A percentile compares a stretch with the other conserved stretches of the same genome.
Conservation (phyloP, 1,284 basidiomycete genomes). For the Takashimella koratensis region DNA sequence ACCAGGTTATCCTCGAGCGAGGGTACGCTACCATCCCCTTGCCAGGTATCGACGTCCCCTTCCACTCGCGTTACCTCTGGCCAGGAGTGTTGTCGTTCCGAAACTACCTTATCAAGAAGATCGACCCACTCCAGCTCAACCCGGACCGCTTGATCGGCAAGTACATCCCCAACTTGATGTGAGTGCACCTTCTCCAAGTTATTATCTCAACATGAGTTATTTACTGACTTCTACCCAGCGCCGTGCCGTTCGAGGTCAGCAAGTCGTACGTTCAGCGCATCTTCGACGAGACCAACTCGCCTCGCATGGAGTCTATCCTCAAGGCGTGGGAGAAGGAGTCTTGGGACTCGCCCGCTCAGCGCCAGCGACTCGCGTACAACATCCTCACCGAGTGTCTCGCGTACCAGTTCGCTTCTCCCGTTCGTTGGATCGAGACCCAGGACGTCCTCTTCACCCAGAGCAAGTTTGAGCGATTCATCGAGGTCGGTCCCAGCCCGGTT, state of each 20-base stretch:
- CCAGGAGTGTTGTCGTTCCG: constrained; percentile 80
- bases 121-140: constrained; percentile 83
- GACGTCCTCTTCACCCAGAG: constrained; percentile 88
- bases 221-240: constrained; percentile 48
- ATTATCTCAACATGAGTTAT: neutral
- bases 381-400: constrained; percentile 95
- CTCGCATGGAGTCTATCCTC: constrained; percentile 86
- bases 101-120: constrained; percentile 93
- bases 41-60: constrained; percentile 97
- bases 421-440: constrained; percentile 98
- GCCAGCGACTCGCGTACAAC: constrained; percentile 88
- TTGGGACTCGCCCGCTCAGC: constrained; percentile 76
- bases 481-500: constrained; percentile 93
- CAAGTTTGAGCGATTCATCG: constrained; percentile 89
- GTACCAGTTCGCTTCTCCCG: constrained; percentile 87
- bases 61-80: constrained; percentile 97
- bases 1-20: constrained; percentile 88
- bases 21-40: constrained; percentile 95
- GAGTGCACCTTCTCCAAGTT: constrained; percentile 8
- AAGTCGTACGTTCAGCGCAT: constrained; percentile 91
- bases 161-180: constrained; percentile 94
- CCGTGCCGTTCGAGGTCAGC: constrained; percentile 86
- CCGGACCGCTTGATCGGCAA: constrained; percentile 87
- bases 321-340: constrained; percentile 88
- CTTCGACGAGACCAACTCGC: constrained; percentile 90